Evolutionary conservation across 805 yeast species (phyloP), one percentile per base, ranked within the genome.

Genomic region (Tetrapisispora pingtungensis): DNA sequence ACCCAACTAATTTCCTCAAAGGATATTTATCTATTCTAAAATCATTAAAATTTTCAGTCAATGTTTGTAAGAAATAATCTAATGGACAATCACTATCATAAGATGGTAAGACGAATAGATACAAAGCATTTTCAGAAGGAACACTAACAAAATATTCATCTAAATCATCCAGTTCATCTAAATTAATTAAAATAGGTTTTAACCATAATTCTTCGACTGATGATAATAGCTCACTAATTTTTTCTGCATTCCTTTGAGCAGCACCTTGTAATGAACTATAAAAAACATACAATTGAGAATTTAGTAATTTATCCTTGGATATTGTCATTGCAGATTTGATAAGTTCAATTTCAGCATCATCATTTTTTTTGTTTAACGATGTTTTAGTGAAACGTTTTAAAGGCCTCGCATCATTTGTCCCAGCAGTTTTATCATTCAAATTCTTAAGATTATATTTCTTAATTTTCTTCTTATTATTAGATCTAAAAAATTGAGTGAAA

Each of bases 61-160:
- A 68, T 36, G 84, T 79, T 54, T 85, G 94, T 45, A 88, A 67
- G 61, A 87, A 86, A 58, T 78, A 89, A 62, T 88, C 97, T 28
- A 89, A 72, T 13, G 97, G 96, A 1, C 94, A 84, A 61, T 88
- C 97, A 0, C 89, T 84, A 51, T 87, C 96, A 58, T 88, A 88
- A 0, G 96, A 86, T 1, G 97, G 97, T 28, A 88, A 68, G 14
- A 88, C 85, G 46, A 88, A 51, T 32, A 89, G 59, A 55, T 86
- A 88, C 12, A 86, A 64, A 34, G 75, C 65, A 44, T 78, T 73
- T 4, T 62, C 62, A 27, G 56, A 52, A 6, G 95, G 94, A 10
- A 78, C 71, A 41, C 73, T 74, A 39, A 85, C 70, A 59, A 88
- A 88, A 61, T 76, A 88, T 46, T 83, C 83, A 55, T 89, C 97